Percentiles rank a stretch among this genome's conserved stretches.
phyloP scores from a whole-genome alignment of 371 early-diverging fungal genomes.

The Mucor mucedo region DNA sequence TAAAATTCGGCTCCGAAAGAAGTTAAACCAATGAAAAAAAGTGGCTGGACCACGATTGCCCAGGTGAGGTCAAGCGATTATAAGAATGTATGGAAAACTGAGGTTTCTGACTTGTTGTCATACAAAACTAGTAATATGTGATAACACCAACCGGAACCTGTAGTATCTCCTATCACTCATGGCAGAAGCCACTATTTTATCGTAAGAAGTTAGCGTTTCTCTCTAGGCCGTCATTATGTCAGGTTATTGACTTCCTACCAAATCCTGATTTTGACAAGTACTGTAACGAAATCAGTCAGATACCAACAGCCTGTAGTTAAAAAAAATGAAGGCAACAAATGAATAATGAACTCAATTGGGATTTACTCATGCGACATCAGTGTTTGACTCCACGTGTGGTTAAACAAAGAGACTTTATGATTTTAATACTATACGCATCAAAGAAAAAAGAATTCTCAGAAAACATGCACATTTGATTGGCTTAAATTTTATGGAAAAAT shows the following conservation, averaged over 20 bases:
- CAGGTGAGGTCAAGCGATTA: constrained; percentile 1
- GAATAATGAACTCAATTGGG: not conserved
- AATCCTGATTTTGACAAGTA: not conserved
- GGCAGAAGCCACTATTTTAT: no score
- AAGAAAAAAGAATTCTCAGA: constrained; percentile 15
- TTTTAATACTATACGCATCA: not conserved
- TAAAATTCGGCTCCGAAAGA: not conserved
- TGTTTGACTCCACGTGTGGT: constrained; percentile 13
- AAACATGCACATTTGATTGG: constrained; percentile 10
- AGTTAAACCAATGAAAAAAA: constrained; percentile 15
- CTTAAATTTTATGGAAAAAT: not conserved
- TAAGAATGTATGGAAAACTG: constrained; percentile 24
- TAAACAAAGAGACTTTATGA: not conserved
- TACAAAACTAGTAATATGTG: not conserved
- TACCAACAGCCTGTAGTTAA: not conserved
- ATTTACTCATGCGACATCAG: constrained; percentile 18
- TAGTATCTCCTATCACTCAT: no score
- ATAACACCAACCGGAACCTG: not conserved
- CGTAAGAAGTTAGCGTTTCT: no score
- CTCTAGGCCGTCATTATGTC: no score
- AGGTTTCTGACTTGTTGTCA: constrained; percentile 13
- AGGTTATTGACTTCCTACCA: no score
- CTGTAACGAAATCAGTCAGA: not conserved
- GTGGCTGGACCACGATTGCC: constrained; percentile 14
- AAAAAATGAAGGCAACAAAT: not conserved